Percentiles rank a stretch among this genome's conserved stretches.
phyloP scores from a whole-genome alignment of 441 rosid genomes.

The Populus hybrid region DNA sequence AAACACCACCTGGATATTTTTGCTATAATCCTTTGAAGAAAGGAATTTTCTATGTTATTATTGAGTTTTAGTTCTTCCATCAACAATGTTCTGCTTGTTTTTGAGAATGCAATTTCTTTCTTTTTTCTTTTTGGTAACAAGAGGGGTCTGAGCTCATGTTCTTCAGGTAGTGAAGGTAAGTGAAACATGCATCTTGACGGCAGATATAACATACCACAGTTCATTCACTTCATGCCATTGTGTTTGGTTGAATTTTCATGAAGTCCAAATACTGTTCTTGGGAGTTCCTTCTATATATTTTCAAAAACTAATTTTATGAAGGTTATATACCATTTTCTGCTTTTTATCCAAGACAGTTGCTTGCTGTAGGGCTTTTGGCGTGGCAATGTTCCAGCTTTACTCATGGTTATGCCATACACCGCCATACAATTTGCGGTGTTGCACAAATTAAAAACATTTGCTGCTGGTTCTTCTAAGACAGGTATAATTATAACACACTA shows the following conservation, averaged over 20 bases:
- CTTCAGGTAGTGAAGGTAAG: not conserved
- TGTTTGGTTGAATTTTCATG: not conserved
- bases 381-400: conserved; percentile 96
- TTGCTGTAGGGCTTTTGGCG: conserved; percentile 93
- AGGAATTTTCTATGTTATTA: not conserved
- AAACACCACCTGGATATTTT: not conserved
- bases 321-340: not conserved
- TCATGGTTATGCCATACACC: conserved; percentile 93
- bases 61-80: not conserved
- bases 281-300: conserved; percentile 1
- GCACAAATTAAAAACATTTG: conserved; percentile 76
- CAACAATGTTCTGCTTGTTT: not conserved
- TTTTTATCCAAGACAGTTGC: conserved; percentile 16
- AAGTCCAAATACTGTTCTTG: not conserved
- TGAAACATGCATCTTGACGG: not conserved
- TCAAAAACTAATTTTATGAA: not conserved
- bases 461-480: conserved; percentile 84
- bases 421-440: conserved; percentile 87
- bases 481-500: conserved; percentile 34
- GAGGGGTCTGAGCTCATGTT: not conserved
- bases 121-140: not conserved
- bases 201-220: not conserved
- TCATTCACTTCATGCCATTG: not conserved
- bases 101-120: not conserved
- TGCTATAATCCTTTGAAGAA: not conserved